Percentiles rank a stretch among this genome's conserved stretches.
phyloP scores from a whole-genome alignment of 306 rosid species.

The Malus sylvestris region DNA sequence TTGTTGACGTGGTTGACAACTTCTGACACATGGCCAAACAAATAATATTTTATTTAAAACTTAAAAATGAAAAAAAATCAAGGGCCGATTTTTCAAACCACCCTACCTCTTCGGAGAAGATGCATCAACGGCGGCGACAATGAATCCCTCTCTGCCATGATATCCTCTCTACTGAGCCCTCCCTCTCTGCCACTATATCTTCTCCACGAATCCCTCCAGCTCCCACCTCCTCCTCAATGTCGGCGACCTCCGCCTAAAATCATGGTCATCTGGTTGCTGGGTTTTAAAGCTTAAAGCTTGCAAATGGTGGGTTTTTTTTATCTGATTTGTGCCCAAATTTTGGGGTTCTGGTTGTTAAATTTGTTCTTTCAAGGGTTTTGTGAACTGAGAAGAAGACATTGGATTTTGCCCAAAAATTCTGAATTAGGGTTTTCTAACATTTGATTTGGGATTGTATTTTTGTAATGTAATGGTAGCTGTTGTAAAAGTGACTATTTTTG shows the following conservation, averaged over 20 bases:
- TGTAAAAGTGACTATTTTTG: too few relatives aligned
- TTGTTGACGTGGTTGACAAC: too few relatives aligned
- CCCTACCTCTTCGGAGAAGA: too few relatives aligned
- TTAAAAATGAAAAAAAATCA: too few relatives aligned
- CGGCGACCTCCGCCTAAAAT: conserved; percentile 54
- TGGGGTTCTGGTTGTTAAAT: not conserved
- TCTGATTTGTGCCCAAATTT: conserved; percentile 8
- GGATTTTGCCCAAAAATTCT: not conserved
- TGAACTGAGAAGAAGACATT: conserved; percentile 7
- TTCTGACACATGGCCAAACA: too few relatives aligned
- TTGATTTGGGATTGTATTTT: conserved; percentile 2
- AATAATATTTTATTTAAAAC: too few relatives aligned
- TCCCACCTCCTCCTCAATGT: conserved; percentile 85
- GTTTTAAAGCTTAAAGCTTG: conserved; percentile 3
- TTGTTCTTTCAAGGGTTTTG: not conserved
- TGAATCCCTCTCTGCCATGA: too few relatives aligned
- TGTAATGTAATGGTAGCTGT: conserved; percentile 12
- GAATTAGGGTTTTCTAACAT: not conserved
- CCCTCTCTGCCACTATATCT: conserved; percentile 67
- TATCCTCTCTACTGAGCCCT: not conserved
- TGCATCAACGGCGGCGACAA: accelerated
- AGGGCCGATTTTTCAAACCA: too few relatives aligned
- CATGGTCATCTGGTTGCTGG: not conserved
- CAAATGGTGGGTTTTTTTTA: not conserved
- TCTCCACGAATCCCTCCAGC: conserved; percentile 67